Evolutionary conservation across 768 basidiomycete genomes (phyloP).

Genomic region (Russula sp.): DNA sequence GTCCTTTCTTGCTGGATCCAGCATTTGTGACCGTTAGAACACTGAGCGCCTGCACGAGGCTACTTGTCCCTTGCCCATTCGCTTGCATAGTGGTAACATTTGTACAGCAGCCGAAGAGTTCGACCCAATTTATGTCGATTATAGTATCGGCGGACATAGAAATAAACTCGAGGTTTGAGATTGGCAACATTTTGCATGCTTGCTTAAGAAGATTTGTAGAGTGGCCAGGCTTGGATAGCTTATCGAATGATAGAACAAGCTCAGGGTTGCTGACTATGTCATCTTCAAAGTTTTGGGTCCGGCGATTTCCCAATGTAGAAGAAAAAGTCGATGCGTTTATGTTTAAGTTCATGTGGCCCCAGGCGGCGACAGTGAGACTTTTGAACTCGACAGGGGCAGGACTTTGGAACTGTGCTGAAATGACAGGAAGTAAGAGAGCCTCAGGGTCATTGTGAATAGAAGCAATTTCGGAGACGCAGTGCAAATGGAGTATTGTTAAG

Average conservation of each 20-base stretch:
- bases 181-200: slow-evolving; percentile 2
- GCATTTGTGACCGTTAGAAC: neutral
- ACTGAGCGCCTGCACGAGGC: slow-evolving; percentile 7
- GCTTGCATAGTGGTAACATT: slow-evolving; percentile 3
- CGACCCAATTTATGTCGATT: neutral
- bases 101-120: slow-evolving; percentile 5
- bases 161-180: slow-evolving; percentile 8
- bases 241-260: slow-evolving; percentile 1
- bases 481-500: neutral
- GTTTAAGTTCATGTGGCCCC: neutral
- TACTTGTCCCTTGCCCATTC: slow-evolving; percentile 2
- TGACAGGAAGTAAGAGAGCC: neutral
- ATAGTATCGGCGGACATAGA: neutral
- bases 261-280: neutral
- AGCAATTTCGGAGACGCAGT: neutral
- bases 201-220: neutral
- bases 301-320: neutral
- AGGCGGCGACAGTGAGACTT: neutral
- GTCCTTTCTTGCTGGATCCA: neutral
- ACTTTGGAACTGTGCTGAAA: slow-evolving; percentile 5
- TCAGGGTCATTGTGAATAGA: neutral
- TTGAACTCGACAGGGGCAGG: neutral
- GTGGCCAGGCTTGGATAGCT: neutral
- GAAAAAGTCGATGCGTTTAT: neutral
- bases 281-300: neutral